Base-by-base conservation (phyloP, 768 basidiomycete species). In the Lentinula lateritia region DNA sequence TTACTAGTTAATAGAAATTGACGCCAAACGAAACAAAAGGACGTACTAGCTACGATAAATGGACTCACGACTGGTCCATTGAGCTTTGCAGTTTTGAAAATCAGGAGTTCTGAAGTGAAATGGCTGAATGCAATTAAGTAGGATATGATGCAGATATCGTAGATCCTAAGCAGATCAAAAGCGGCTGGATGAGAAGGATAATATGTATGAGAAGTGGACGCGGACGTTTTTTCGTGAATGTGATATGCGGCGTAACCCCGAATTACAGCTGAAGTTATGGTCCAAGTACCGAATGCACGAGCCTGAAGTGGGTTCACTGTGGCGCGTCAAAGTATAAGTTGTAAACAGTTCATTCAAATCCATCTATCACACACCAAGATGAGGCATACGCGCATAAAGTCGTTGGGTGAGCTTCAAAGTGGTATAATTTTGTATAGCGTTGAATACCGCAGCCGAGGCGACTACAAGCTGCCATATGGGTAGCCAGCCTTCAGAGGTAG, bases 71-170 rank as follows among this genome's bases (percentile, higher is more conserved):
- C 81, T 0, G 86, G 86, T 0, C 75, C 67, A 50, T 80, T 80
- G 52, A 91, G 63, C 52, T 80, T 87, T 41, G 89, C 84, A 2
- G 92, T 88, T 55, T 86, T 81, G 76, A 88, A 99, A 63, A 97
- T 83, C 68, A 94, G 73, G 43, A 91, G 69, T 75, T 99, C 96
- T 16, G 92, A 88, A 42, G 82, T 81, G 71, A 97, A 98, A 76
- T 99, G 96, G 5, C 81, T 83, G 69, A 93, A 90, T 2, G 94
- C 96, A 67, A 98, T 86, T 60, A 94, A 83, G 76, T 96, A 98
- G 41, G 92, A 89, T 68, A 89, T 77, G 62, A 97, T 74, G 6
- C 93, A 83, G 78, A 97, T 87, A 72, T 96, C 89, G 74, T 97
- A 99, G 20, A 95, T 75, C 32, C 95, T 98, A 66, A n/a, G 45